Evolutionary conservation across 2,329 filamentous ascomycete genomes (phyloP).

Genomic region (Ilyonectria sp.): DNA sequence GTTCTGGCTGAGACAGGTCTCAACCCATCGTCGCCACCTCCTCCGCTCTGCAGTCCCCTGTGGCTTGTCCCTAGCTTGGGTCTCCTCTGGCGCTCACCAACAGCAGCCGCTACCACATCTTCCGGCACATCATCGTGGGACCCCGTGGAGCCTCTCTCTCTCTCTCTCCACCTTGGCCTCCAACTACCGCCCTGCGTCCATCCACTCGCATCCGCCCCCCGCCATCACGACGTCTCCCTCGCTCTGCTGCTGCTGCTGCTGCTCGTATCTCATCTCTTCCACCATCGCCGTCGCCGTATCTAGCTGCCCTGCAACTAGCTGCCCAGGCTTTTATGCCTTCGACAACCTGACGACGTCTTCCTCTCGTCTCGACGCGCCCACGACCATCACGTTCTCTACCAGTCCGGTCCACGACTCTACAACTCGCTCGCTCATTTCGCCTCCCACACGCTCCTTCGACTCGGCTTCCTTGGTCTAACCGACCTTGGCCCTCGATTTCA

Average conservation of each 20-base stretch:
- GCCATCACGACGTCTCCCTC: constrained; percentile 17
- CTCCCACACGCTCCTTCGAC: constrained; percentile 38
- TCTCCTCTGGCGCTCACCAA: background rate
- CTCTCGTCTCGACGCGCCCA: constrained; percentile 25
- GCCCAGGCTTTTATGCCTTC: constrained; percentile 46
- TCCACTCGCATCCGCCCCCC: constrained; percentile 10
- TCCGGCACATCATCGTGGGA: constrained; percentile 31
- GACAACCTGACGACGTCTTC: constrained; percentile 39
- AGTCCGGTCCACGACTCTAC: constrained; percentile 20
- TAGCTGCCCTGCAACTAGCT: constrained; percentile 28
- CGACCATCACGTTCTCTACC: constrained; percentile 44
- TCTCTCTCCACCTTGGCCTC: constrained; percentile 17
- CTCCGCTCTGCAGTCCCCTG: constrained; percentile 23
- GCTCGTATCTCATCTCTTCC: constrained; percentile 14
- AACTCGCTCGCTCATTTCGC: constrained; percentile 34
- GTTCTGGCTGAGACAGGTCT: constrained; percentile 39
- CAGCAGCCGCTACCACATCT: background rate
- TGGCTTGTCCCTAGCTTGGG: constrained; percentile 34
- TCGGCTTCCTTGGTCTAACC: constrained; percentile 29
- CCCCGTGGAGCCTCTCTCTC: constrained; percentile 18
- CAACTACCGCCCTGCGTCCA: constrained; percentile 17
- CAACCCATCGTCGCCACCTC: constrained; percentile 30
- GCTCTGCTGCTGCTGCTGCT: constrained; percentile 11
- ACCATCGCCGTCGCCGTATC: constrained; percentile 11
- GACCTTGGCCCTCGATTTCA: background rate